Conservation (phyloP, 805 yeast genomes). For the Candida ponderosae region DNA sequence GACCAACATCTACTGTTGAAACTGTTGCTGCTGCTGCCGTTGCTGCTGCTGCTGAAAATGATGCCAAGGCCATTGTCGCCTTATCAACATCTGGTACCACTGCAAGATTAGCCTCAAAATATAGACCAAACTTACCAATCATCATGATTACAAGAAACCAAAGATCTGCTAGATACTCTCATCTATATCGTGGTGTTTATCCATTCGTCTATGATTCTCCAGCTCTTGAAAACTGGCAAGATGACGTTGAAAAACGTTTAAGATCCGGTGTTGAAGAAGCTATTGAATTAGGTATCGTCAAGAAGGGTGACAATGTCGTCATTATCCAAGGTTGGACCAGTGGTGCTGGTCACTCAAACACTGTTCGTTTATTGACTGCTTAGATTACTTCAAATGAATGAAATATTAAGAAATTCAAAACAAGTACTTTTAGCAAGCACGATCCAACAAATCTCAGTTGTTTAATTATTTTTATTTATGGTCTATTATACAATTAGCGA, state of each 20-base stretch:
- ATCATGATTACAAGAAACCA: constrained; percentile 96
- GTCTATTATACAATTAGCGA: too few relatives aligned
- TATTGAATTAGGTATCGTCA: constrained; percentile 74
- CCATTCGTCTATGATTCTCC: constrained; percentile 78
- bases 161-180: constrained; percentile 89
- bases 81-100: constrained; percentile 93
- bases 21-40: constrained; percentile 97
- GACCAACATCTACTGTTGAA: constrained; percentile 91
- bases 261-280: constrained; percentile 91
- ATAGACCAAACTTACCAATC: constrained; percentile 96
- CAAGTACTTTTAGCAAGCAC: too few relatives aligned
- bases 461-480: too few relatives aligned
- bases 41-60: constrained; percentile 91
- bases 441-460: too few relatives aligned
- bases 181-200: constrained; percentile 97
- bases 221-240: constrained; percentile 74
- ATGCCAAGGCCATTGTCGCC: constrained; percentile 94
- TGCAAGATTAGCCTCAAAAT: constrained; percentile 93
- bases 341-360: constrained; percentile 98
- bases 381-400: constrained; percentile 20
- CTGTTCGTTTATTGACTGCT: constrained; percentile 85
- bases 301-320: constrained; percentile 82
- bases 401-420: too few relatives aligned
- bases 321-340: constrained; percentile 98
- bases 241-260: constrained; percentile 92